phyloP scores from a whole-genome alignment of 179 eudicot genomes.

The Corrigiola litoralis region DNA sequence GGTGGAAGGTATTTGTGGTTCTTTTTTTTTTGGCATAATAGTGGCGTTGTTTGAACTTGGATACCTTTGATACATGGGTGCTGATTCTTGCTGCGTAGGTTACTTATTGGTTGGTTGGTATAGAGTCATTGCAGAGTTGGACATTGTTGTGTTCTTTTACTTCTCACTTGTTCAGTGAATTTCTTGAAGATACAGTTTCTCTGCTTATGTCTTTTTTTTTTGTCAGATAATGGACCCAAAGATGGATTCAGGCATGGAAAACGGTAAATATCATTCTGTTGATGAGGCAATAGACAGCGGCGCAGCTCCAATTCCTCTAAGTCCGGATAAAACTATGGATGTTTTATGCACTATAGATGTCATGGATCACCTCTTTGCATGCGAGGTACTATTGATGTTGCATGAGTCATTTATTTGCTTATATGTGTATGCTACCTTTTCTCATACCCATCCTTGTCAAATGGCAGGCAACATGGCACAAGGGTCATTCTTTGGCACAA shows the following conservation, averaged over 20 bases:
- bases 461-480: slow-evolving; percentile 99
- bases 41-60: background rate
- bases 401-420: slow-evolving; percentile 4
- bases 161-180: background rate
- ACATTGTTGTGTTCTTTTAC: background rate
- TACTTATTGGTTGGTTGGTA: too few species aligned
- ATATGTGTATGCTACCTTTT: background rate
- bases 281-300: slow-evolving; percentile 95
- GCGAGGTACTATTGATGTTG: slow-evolving; percentile 65
- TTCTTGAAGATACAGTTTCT: background rate
- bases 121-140: too few species aligned
- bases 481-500: slow-evolving; percentile 92
- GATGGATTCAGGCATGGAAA: slow-evolving; percentile 97
- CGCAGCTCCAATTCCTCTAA: slow-evolving; percentile 92
- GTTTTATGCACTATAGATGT: slow-evolving; percentile 61
- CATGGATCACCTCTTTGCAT: slow-evolving; percentile 90
- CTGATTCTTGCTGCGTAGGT: too few species aligned
- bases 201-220: slow-evolving; percentile 4
- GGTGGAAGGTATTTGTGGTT: background rate
- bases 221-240: slow-evolving; percentile 97
- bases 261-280: slow-evolving; percentile 64
- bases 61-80: too few species aligned
- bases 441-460: slow-evolving; percentile 12
- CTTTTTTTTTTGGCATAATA: background rate
- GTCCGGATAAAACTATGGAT: slow-evolving; percentile 70